phyloP scores from a whole-genome alignment of 768 basidiomycete species.

The Amylocystis lapponica region DNA sequence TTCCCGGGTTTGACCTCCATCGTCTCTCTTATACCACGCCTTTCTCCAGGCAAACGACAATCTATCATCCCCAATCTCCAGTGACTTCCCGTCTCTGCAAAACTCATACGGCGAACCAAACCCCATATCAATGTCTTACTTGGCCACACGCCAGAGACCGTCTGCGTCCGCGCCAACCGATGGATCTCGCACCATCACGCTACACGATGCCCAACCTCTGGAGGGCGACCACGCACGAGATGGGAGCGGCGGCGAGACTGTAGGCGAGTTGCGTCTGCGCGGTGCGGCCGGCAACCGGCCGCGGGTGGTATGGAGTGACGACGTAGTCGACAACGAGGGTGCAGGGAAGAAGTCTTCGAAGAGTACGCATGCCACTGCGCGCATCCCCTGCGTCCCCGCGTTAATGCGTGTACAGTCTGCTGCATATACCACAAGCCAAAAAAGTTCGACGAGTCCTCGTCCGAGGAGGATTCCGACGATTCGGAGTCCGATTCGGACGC shows the following conservation, averaged over 20 bases:
- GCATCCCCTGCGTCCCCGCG: neutral
- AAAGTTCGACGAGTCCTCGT: conserved; percentile 73
- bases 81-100: no score
- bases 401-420: conserved; percentile 57
- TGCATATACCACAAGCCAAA: conserved; percentile 90
- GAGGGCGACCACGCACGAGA: conserved; percentile 15
- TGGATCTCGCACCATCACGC: conserved; percentile 29
- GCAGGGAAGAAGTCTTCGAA: conserved; percentile 89
- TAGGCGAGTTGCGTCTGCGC: conserved; percentile 54
- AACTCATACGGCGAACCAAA: no score
- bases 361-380: conserved; percentile 47
- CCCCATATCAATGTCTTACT: conserved; percentile 5
- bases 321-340: conserved; percentile 87
- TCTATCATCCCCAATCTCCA: no score
- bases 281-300: conserved; percentile 38
- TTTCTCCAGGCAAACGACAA: no score
- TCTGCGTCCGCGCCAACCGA: conserved; percentile 20
- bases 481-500: conserved; percentile 23
- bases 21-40: no score
- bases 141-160: conserved; percentile 1
- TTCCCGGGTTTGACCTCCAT: no score
- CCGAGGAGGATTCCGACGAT: conserved; percentile 50
- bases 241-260: conserved; percentile 12
- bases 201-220: conserved; percentile 31
- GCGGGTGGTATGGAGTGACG: conserved; percentile 78